A percentile compares a stretch with the other conserved stretches of the same genome.
Conservation (phyloP, 2,329 filamentous ascomycete genomes). For the Neonectria sp. region DNA sequence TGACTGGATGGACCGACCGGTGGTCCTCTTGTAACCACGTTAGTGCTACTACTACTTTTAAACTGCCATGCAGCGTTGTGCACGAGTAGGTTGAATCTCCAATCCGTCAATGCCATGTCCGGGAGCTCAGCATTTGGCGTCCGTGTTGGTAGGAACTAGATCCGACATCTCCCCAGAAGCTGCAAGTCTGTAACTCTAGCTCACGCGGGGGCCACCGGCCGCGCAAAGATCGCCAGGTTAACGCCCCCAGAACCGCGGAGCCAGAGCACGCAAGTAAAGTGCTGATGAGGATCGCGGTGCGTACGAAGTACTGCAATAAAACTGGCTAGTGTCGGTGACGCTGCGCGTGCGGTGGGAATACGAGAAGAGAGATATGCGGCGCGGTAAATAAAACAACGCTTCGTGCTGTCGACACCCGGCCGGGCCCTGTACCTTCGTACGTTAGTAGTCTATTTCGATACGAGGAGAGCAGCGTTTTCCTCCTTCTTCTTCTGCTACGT, state of each 20-base stretch:
- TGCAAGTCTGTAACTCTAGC: slow-evolving; percentile 23
- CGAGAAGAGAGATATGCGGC: slow-evolving; percentile 22
- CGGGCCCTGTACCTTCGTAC: neutral
- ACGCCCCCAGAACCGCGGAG: neutral
- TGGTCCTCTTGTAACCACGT: slow-evolving; percentile 12
- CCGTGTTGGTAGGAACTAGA: slow-evolving; percentile 13
- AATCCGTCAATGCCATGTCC: slow-evolving; percentile 7
- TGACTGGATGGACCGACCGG: neutral
- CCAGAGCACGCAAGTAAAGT: neutral
- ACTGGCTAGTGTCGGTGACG: slow-evolving; percentile 16
- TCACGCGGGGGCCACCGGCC: neutral
- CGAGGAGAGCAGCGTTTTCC: neutral
- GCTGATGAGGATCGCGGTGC: no score
- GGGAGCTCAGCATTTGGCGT: slow-evolving; percentile 1
- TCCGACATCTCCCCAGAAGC: neutral
- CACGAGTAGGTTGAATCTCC: neutral
- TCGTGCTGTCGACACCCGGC: slow-evolving; percentile 8
- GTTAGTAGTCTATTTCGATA: neutral
- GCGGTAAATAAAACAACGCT: slow-evolving; percentile 12
- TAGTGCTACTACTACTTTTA: slow-evolving; percentile 5
- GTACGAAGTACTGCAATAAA: slow-evolving; percentile 2
- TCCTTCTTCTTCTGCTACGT: slow-evolving; percentile 2
- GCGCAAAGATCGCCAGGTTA: slow-evolving; percentile 2
- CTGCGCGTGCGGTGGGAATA: slow-evolving; percentile 28
- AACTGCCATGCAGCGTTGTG: slow-evolving; percentile 11